Conservation (phyloP, 352 stramenopile genomes). For the Thalassiosira delicatula region DNA sequence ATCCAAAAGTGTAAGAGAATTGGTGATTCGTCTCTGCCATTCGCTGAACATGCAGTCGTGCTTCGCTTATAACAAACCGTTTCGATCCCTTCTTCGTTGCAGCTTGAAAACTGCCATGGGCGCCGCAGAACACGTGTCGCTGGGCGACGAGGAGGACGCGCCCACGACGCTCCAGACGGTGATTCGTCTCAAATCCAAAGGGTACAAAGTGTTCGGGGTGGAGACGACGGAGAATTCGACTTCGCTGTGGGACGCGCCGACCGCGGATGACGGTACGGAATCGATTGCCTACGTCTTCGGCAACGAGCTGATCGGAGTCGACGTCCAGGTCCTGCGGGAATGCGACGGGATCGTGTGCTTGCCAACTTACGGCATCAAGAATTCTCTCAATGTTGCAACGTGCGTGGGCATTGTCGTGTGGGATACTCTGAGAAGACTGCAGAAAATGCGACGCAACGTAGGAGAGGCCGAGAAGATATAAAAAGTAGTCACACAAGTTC, state of each 20-base stretch:
- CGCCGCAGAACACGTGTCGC: constrained; percentile 58
- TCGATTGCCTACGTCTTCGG: constrained; percentile 72
- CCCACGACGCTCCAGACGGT: constrained; percentile 50
- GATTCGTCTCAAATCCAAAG: constrained; percentile 51
- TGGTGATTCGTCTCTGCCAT: neutral
- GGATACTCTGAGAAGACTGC: constrained; percentile 65
- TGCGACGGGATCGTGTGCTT: constrained; percentile 81
- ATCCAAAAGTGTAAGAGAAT: constrained; percentile 54
- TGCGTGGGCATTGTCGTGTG: constrained; percentile 79
- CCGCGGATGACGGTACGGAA: constrained; percentile 24
- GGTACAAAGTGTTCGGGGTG: constrained; percentile 48
- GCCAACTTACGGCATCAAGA: constrained; percentile 84
- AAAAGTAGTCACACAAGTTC: no score
- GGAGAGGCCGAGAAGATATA: no score
- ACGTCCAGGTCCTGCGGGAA: constrained; percentile 68
- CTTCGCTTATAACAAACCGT: neutral
- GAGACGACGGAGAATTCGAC: constrained; percentile 61
- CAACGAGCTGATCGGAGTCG: constrained; percentile 83
- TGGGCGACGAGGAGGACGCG: constrained; percentile 16
- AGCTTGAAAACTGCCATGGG: constrained; percentile 60
- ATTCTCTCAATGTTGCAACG: constrained; percentile 84
- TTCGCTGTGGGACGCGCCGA: constrained; percentile 46
- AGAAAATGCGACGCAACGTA: no score
- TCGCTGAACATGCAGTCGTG: no score
- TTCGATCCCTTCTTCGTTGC: neutral